Evolutionary conservation across 805 yeast genomes (phyloP).

Genomic region (Ogataea naganishii): DNA sequence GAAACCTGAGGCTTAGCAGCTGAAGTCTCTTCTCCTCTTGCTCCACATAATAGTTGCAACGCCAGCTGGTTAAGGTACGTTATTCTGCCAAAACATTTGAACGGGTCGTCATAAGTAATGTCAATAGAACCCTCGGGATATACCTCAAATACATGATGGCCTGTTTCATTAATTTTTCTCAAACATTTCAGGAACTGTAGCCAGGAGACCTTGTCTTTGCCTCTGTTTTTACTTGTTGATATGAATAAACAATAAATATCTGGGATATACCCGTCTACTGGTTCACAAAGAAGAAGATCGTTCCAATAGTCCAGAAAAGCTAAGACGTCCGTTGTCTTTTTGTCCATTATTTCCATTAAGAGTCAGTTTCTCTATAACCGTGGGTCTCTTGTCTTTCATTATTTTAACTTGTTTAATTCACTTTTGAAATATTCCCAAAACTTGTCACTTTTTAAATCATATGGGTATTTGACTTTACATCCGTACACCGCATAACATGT

Average conservation of each 20-base stretch:
- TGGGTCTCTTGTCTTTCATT: no score
- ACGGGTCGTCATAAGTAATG: conserved; percentile 18
- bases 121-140: conserved; percentile 16
- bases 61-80: conserved; percentile 18
- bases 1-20: no score
- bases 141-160: conserved; percentile 17
- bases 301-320: conserved; percentile 24
- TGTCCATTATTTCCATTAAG: conserved; percentile 19
- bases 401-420: no score
- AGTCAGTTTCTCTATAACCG: no score
- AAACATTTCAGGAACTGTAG: conserved; percentile 21
- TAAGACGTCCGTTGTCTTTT: conserved; percentile 19
- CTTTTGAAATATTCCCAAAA: no score
- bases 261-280: conserved; percentile 21
- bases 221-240: conserved; percentile 19
- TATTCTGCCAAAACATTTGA: conserved; percentile 17
- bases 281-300: conserved; percentile 18
- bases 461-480: no score
- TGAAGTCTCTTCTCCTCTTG: conserved; percentile 8
- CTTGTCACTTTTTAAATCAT: no score
- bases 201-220: conserved; percentile 26
- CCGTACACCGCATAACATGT: no score
- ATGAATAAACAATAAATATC: conserved; percentile 24
- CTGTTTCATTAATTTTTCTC: conserved; percentile 13
- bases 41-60: conserved; percentile 14